Evolutionary conservation across 148 eudicot species (phyloP).

Genomic region (Vaccinium vitisidaea): DNA sequence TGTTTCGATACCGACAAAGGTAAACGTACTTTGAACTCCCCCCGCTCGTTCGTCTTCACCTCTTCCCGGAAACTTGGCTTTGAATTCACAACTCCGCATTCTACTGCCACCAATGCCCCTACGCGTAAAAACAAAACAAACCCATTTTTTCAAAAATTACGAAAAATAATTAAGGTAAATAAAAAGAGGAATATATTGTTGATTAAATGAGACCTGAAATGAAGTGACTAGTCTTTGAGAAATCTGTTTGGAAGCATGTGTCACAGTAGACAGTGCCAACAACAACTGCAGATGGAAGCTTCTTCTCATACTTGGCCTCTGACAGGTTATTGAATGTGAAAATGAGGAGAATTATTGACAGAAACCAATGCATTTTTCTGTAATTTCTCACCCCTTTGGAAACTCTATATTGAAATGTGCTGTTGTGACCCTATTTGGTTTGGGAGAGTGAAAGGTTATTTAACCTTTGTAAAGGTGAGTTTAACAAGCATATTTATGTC

Average conservation of each 20-base stretch:
- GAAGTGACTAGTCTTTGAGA: conserved; percentile 53
- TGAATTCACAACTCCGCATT: conserved; percentile 41
- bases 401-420: neutral
- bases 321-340: conserved; percentile 29
- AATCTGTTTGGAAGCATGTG: conserved; percentile 64
- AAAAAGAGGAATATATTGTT: neutral
- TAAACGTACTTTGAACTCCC: conserved; percentile 57
- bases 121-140: neutral
- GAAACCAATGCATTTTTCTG: conserved; percentile 28
- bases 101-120: conserved; percentile 86
- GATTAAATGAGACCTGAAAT: conserved; percentile 60
- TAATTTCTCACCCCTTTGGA: neutral
- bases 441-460: conserved; percentile 4
- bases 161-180: neutral
- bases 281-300: conserved; percentile 50
- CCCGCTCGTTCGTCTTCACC: conserved; percentile 57
- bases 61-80: conserved; percentile 43
- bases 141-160: neutral
- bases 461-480: conserved; percentile 21
- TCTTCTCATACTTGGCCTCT: conserved; percentile 44
- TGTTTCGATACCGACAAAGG: conserved; percentile 67
- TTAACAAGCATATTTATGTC: conserved; percentile 38
- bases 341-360: conserved; percentile 31
- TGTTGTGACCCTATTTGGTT: neutral
- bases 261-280: conserved; percentile 85